These are phyloP conservation scores for Carex littledalei DNA, from an alignment of 176 grass and related monocot species.

Conservation along the genomic window DNA sequence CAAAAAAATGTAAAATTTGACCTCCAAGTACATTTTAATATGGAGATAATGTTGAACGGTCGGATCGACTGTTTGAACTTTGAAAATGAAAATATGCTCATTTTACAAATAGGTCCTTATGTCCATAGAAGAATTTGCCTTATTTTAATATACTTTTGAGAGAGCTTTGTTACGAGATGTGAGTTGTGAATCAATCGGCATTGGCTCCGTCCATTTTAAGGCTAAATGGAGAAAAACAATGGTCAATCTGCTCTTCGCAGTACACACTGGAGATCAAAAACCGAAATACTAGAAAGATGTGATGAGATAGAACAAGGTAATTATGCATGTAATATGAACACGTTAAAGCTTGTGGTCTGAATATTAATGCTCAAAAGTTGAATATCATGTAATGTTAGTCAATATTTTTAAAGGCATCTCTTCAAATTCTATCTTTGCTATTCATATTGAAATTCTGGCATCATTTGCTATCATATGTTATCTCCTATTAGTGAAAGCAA, in stretches of 20 bases:
- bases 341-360: not conserved
- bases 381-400: not conserved
- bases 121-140: too few species aligned
- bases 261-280: not conserved
- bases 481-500: not conserved
- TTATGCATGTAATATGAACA: not conserved
- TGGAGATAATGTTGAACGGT: too few species aligned
- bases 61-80: too few species aligned
- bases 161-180: not conserved
- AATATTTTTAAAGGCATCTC: too few species aligned
- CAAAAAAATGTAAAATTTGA: too few species aligned
- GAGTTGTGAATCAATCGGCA: not conserved
- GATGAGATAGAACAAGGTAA: not conserved
- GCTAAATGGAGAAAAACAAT: not conserved
- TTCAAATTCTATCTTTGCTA: not conserved
- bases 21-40: too few species aligned
- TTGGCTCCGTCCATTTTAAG: not conserved
- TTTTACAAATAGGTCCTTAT: too few species aligned
- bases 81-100: too few species aligned
- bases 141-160: not conserved
- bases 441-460: not conserved
- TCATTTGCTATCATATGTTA: not conserved
- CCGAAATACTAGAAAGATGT: not conserved
- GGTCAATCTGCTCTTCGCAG: not conserved
- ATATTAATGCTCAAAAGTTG: not conserved